Percentiles rank a stretch among this genome's conserved stretches.
Evolutionary conservation across 768 basidiomycete species (phyloP).

Genomic region (Leccinum truebloodii): DNA sequence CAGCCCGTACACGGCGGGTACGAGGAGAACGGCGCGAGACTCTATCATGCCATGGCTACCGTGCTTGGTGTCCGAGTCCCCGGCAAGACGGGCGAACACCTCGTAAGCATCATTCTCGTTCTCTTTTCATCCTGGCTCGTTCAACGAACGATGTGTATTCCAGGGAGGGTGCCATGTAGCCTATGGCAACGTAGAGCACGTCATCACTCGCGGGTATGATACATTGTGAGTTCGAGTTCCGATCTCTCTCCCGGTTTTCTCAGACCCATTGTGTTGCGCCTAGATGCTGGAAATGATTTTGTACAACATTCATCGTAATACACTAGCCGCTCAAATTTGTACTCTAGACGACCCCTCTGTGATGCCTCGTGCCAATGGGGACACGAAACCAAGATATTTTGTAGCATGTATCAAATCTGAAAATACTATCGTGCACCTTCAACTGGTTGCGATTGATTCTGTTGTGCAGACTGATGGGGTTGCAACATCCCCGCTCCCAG

Average conservation of each 20-base stretch:
- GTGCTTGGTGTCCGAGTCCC: slow-evolving; percentile 61
- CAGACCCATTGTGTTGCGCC: neutral
- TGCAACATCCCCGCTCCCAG: slow-evolving; percentile 75
- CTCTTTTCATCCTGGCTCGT: neutral
- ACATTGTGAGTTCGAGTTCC: slow-evolving; percentile 40
- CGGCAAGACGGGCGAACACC: slow-evolving; percentile 71
- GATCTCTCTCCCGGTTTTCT: neutral
- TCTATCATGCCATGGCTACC: slow-evolving; percentile 66
- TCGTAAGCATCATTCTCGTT: slow-evolving; percentile 43
- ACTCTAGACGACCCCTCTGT: neutral
- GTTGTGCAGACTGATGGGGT: slow-evolving; percentile 31
- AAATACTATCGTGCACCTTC: slow-evolving; percentile 28
- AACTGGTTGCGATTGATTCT: slow-evolving; percentile 32
- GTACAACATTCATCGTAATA: neutral
- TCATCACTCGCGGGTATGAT: slow-evolving; percentile 41
- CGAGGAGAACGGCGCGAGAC: slow-evolving; percentile 62
- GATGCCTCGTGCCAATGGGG: no score
- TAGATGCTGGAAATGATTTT: slow-evolving; percentile 41
- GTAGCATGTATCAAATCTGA: slow-evolving; percentile 1
- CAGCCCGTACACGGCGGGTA: slow-evolving; percentile 72
- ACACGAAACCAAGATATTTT: slow-evolving; percentile 6
- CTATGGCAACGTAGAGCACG: slow-evolving; percentile 40
- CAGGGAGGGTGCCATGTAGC: slow-evolving; percentile 46
- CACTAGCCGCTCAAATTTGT: neutral
- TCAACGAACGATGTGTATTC: neutral